Base-by-base conservation (phyloP, 2,329 filamentous ascomycete species). In the Erysiphe pisi region DNA sequence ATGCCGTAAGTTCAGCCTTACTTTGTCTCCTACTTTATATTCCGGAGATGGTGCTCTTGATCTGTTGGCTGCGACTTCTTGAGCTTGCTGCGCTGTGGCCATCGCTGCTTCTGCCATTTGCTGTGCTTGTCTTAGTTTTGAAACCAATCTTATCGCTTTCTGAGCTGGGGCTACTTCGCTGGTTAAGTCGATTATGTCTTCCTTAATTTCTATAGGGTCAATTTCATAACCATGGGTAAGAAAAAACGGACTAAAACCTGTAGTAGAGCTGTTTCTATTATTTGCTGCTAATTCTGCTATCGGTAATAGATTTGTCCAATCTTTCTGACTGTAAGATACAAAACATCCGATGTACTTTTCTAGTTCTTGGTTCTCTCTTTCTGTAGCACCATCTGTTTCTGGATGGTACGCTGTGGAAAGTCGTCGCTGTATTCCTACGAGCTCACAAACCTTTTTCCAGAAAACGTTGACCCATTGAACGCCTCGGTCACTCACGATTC, bases 341-440 rank as follows among this genome's bases (percentile, higher is more conserved):
- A 36, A 36, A 36, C 31, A 36, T 6, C 31, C 6, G 31, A 36
- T 36, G 25, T 78, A 78, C 14, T 16, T 20, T 52, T 77, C 36
- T 3, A 78, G 14, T 58, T 58, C 76, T 20, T 78, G 31, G 45
- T 78, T 78, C 28, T 40, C 40, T 45, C 43, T 49, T 52, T 74
- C 70, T 3, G 70, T 49, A 74, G 8, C 43, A 4, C 40, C 70
- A 74, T 49, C 70, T 43, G 70, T 74, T 36, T 74, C 9, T 28
- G 70, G 70, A 49, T 74, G 70, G 45, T 49, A 74, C 16, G 70
- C 43, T 43, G 70, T 74, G 1, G 40, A 74, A 7, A 74, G 43
- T n/a, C 70, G 14, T 52, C 40, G 70, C 8, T 74, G 36, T 18
- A 74, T 49, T 40, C 70, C 43, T 49, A 45, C 22, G 20, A 36